Conservation (phyloP, 225 moss, liverwort and hornwort genomes). For the Ulota crispa region DNA sequence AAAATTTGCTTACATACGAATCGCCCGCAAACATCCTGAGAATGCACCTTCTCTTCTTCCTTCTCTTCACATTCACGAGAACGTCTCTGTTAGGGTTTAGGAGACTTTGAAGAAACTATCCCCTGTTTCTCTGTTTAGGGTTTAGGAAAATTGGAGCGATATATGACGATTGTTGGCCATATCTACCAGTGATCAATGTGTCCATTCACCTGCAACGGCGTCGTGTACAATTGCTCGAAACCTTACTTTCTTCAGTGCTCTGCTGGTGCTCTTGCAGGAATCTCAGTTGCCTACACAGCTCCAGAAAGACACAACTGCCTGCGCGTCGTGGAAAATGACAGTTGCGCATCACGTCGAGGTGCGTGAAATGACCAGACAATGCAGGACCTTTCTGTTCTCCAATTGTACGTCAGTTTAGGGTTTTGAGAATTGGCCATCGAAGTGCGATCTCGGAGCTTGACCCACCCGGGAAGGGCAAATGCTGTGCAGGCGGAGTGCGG, state of each 20-base stretch:
- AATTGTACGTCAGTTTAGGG: no score
- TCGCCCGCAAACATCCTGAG: neutral
- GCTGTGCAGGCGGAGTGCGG: conserved; percentile 82
- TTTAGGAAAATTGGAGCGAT: neutral
- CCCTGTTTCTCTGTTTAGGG: neutral
- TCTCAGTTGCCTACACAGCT: conserved; percentile 85
- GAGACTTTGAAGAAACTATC: neutral
- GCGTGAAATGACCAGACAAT: neutral
- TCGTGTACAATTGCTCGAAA: neutral
- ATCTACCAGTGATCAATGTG: neutral
- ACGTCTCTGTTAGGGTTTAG: conserved; percentile 19
- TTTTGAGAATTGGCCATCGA: no score
- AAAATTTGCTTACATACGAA: neutral
- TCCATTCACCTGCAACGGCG: neutral
- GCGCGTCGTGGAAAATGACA: conserved; percentile 89
- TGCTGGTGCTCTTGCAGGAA: conserved; percentile 46
- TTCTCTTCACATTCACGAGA: neutral
- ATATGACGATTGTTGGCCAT: neutral
- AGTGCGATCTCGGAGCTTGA: neutral
- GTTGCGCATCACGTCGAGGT: conserved; percentile 89
- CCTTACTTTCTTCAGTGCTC: neutral
- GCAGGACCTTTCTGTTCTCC: neutral
- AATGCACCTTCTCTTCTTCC: neutral
- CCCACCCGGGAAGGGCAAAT: neutral
- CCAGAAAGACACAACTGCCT: conserved; percentile 84